phyloP scores from a whole-genome alignment of 305 asterid genomes.

The Solanum aculeatissimum region DNA sequence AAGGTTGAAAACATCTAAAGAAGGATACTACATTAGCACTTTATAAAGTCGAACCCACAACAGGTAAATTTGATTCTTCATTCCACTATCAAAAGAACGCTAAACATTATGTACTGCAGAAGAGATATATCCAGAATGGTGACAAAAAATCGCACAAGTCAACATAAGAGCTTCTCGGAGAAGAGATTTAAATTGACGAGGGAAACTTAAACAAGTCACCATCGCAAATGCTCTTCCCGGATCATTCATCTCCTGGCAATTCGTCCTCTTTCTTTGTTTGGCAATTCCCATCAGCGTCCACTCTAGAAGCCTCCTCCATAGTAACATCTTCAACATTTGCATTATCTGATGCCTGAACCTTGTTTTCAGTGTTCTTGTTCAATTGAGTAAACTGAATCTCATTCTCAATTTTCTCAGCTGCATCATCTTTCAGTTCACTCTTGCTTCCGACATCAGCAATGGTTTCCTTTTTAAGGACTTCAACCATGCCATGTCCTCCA shows the following conservation, averaged over 20 bases:
- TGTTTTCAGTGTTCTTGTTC: background rate
- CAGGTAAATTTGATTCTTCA: background rate
- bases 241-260: background rate
- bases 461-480: background rate
- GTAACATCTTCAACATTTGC: background rate
- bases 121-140: background rate
- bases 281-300: background rate
- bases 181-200: slow-evolving; percentile 13
- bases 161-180: background rate
- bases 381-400: slow-evolving; percentile 1
- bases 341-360: background rate
- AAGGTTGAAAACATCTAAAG: background rate
- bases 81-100: background rate
- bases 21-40: background rate
- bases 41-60: background rate
- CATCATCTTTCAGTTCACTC: background rate
- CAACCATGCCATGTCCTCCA: background rate
- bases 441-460: background rate
- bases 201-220: slow-evolving; percentile 21
- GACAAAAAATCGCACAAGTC: background rate
- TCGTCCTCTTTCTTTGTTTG: slow-evolving; percentile 1
- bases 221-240: slow-evolving; percentile 19
- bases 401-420: background rate
- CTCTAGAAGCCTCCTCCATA: slow-evolving; percentile 6
- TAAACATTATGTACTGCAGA: background rate